Evolutionary conservation across 306 rosid species (phyloP).

Genomic region (Astragalus glycyphyllos): DNA sequence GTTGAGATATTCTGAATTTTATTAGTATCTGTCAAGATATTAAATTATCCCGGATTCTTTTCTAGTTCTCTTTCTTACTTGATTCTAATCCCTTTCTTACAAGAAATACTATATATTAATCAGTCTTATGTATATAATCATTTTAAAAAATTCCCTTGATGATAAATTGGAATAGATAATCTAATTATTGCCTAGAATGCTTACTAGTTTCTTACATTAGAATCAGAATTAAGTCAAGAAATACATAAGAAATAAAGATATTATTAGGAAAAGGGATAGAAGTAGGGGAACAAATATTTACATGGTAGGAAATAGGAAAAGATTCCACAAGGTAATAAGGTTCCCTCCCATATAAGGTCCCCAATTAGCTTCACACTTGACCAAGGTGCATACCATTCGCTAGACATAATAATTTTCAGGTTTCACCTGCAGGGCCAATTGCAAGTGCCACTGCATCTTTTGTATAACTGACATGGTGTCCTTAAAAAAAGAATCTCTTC

Average conservation of each 20-base stretch:
- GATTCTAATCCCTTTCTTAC: too few relatives aligned
- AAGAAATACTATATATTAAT: too few relatives aligned
- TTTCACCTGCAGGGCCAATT: constrained; percentile 21
- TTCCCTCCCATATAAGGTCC: too few relatives aligned
- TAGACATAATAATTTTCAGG: constrained; percentile 29
- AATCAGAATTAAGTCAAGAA: not conserved
- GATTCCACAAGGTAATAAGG: not conserved
- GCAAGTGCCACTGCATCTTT: not conserved
- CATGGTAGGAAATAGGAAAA: too few relatives aligned
- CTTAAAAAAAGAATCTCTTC: not conserved
- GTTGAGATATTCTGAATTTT: too few relatives aligned
- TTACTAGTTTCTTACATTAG: too few relatives aligned
- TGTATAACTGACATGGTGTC: not conserved
- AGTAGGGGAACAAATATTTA: not conserved
- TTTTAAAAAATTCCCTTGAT: too few relatives aligned
- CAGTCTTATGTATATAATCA: too few relatives aligned
- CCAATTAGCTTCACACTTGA: not conserved
- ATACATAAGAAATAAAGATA: not conserved
- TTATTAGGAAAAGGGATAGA: not conserved
- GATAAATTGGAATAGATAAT: not conserved
- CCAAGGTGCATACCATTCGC: constrained; percentile 14
- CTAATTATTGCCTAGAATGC: not conserved
- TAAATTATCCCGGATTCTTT: too few relatives aligned
- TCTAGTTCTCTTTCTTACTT: too few relatives aligned
- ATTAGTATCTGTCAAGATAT: too few relatives aligned